phyloP scores from a whole-genome alignment of 2,329 filamentous ascomycete genomes.

The Hymenoscyphus linearis region DNA sequence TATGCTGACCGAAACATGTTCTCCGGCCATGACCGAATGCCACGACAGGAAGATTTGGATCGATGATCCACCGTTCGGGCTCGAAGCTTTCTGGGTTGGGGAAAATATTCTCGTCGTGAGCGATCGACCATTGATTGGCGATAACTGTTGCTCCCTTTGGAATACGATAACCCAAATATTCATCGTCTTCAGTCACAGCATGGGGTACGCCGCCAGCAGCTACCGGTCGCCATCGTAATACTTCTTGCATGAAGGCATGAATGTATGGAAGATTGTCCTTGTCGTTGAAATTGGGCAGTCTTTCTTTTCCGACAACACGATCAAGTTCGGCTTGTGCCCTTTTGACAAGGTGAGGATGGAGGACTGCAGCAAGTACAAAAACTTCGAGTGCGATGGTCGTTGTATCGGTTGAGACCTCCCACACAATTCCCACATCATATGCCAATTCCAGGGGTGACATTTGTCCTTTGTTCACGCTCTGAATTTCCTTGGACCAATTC shows the following conservation, averaged over 20 bases:
- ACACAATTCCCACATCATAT: slow-evolving; percentile 10
- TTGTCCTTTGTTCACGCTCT: neutral
- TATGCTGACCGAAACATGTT: slow-evolving; percentile 35
- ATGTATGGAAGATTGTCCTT: slow-evolving; percentile 35
- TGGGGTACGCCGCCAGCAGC: slow-evolving; percentile 44
- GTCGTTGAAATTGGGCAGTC: slow-evolving; percentile 44
- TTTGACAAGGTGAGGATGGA: slow-evolving; percentile 37
- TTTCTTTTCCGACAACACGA: slow-evolving; percentile 38
- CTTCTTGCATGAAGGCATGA: slow-evolving; percentile 38
- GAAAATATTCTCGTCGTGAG: slow-evolving; percentile 5
- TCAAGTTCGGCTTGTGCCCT: slow-evolving; percentile 45
- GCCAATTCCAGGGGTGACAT: slow-evolving; percentile 9
- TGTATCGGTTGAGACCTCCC: slow-evolving; percentile 8
- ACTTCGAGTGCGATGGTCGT: slow-evolving; percentile 28
- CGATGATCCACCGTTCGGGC: slow-evolving; percentile 31
- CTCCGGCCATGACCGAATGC: slow-evolving; percentile 34
- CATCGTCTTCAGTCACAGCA: slow-evolving; percentile 46
- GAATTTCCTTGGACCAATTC: slow-evolving; percentile 10
- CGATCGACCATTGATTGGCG: slow-evolving; percentile 10
- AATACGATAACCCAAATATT: slow-evolving; percentile 45
- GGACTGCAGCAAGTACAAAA: slow-evolving; percentile 35
- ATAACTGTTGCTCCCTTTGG: slow-evolving; percentile 22
- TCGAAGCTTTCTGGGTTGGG: slow-evolving; percentile 27
- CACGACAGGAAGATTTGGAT: slow-evolving; percentile 26
- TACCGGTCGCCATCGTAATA: slow-evolving; percentile 30